These are phyloP conservation scores for Neurospora tetraspora DNA, from an alignment of 495 filamentous ascomycete genomes.

Conservation along the genomic window DNA sequence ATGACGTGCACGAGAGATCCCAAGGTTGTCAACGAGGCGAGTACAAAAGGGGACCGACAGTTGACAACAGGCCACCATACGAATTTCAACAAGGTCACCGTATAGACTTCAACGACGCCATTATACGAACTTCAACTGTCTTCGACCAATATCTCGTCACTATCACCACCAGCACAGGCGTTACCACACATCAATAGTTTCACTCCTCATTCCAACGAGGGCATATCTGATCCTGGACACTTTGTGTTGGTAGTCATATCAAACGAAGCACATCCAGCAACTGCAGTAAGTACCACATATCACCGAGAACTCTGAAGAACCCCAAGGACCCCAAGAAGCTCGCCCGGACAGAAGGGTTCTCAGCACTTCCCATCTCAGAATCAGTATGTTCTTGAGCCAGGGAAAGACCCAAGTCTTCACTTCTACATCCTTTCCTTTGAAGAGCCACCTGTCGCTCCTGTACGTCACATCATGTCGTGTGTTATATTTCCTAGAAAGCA, in stretches of 20 bases:
- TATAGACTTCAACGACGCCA: neutral
- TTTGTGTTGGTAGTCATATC: neutral
- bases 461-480: neutral
- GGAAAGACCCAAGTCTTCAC: neutral
- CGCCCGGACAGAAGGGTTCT: neutral
- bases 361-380: neutral
- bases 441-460: neutral
- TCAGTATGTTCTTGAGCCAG: neutral
- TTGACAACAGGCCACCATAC: neutral
- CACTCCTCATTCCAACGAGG: neutral
- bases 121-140: neutral
- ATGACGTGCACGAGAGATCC: neutral
- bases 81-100: neutral
- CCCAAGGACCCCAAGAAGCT: neutral
- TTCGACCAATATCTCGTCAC: neutral
- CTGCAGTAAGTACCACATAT: neutral
- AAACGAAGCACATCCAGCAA: neutral
- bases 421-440: neutral
- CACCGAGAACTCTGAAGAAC: neutral
- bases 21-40: neutral
- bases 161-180: neutral
- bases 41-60: neutral
- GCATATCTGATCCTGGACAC: neutral
- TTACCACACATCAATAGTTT: neutral
- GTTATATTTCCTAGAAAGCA: neutral